These are phyloP conservation scores for Lichtheimia corymbifera DNA, from an alignment of 371 early-diverging fungal species.

Conservation along the genomic window DNA sequence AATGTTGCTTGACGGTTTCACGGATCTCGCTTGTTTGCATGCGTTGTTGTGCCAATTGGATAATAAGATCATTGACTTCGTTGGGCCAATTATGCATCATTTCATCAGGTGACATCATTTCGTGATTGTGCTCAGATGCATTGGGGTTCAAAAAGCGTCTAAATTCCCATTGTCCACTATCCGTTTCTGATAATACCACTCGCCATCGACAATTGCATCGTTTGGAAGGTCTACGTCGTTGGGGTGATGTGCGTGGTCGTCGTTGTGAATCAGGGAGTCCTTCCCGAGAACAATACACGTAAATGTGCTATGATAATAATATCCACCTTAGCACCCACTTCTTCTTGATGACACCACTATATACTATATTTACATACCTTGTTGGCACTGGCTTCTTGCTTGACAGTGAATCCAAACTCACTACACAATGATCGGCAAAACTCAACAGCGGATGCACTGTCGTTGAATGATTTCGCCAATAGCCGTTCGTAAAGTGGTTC, in stretches of 20 bases:
- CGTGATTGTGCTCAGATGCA: constrained; percentile 59
- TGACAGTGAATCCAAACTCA: constrained; percentile 42
- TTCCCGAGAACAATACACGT: constrained; percentile 61
- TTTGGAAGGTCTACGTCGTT: constrained; percentile 55
- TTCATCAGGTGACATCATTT: constrained; percentile 48
- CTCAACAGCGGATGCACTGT: constrained; percentile 37
- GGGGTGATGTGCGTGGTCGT: constrained; percentile 21
- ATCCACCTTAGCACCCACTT: too few species aligned
- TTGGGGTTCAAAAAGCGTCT: constrained; percentile 55
- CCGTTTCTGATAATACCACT: constrained; percentile 51
- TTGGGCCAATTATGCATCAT: constrained; percentile 49
- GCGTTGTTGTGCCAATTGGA: constrained; percentile 36
- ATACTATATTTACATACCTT: too few species aligned
- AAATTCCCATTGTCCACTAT: constrained; percentile 49
- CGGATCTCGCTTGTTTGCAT: constrained; percentile 55
- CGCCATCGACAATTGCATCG: constrained; percentile 63
- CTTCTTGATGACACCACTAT: too few species aligned
- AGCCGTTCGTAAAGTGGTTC: constrained; percentile 36
- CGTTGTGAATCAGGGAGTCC: constrained; percentile 56
- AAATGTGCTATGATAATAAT: constrained; percentile 26
- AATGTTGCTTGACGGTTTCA: constrained; percentile 54
- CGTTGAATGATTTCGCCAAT: constrained; percentile 29
- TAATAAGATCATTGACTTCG: constrained; percentile 45
- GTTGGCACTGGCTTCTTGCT: constrained; percentile 39
- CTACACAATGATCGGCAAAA: constrained; percentile 34